Percentiles rank a stretch among this genome's conserved stretches.
These are phyloP conservation scores for Eimeria nieschulzi DNA, from an alignment of 169 alveolate species.

Conservation along the genomic window DNA sequence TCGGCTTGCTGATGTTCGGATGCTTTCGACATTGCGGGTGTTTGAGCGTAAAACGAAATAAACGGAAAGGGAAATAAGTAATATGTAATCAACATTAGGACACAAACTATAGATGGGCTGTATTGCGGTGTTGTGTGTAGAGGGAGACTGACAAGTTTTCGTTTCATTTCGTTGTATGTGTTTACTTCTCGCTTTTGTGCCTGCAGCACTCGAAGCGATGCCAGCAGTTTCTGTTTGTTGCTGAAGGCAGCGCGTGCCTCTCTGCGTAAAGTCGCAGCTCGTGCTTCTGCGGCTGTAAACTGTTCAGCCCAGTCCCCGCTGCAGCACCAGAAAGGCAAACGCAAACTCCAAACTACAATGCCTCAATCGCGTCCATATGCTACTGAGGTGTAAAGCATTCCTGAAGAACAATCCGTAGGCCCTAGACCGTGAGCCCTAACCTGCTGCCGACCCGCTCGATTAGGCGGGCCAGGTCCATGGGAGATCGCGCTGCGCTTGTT, in stretches of 20 bases:
- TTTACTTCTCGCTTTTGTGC: slow-evolving; percentile 1
- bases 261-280: slow-evolving; percentile 19
- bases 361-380: not conserved
- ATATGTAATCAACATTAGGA: too few relatives aligned
- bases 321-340: slow-evolving; percentile 24
- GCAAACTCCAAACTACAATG: not conserved
- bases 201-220: slow-evolving; percentile 20
- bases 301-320: slow-evolving; percentile 44
- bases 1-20: too few relatives aligned
- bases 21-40: not conserved
- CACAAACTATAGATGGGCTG: too few relatives aligned
- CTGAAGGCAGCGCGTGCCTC: slow-evolving; percentile 42
- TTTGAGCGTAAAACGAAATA: not conserved
- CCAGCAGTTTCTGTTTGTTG: slow-evolving; percentile 50
- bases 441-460: slow-evolving; percentile 58
- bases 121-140: too few relatives aligned
- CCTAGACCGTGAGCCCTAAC: slow-evolving; percentile 28
- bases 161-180: not conserved
- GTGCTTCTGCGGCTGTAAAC: slow-evolving; percentile 22
- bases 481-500: slow-evolving; percentile 39
- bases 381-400: not conserved
- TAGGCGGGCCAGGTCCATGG: slow-evolving; percentile 44
- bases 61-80: too few relatives aligned
- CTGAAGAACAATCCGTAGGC: not conserved
- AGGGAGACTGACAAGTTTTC: not conserved